Conservation (phyloP, 2,329 filamentous ascomycete genomes). For the Fusarium sp. region DNA sequence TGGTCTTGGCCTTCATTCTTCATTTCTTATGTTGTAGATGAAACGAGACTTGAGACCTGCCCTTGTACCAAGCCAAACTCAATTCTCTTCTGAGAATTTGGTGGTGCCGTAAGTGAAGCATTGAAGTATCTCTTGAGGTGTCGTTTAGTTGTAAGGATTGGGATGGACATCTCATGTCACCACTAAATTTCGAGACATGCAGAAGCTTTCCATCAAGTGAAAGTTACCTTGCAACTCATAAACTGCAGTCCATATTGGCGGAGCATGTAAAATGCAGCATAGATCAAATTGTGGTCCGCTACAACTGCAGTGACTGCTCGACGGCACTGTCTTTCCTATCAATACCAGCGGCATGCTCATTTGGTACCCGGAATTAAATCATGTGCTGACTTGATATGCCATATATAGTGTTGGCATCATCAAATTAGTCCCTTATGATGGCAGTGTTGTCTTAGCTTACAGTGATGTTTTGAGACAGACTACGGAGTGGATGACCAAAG, state of each 20-base stretch:
- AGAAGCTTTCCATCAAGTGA: background rate
- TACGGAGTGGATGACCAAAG: background rate
- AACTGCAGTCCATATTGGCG: background rate
- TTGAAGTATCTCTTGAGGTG: background rate
- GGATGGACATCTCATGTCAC: background rate
- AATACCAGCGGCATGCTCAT: background rate
- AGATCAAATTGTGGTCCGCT: background rate
- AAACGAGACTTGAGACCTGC: background rate
- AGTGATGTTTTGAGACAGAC: background rate
- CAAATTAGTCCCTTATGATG: background rate
- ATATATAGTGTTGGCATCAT: background rate
- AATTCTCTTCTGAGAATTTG: background rate
- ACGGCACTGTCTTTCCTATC: background rate
- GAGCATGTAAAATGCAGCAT: background rate
- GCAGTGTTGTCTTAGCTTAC: background rate
- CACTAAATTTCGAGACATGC: background rate
- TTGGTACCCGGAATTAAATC: background rate
- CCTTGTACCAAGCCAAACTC: background rate
- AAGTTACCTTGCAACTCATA: background rate
- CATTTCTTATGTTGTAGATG: background rate
- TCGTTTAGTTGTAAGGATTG: fast-evolving
- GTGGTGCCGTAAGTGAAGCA: background rate
- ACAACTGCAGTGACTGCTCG: background rate
- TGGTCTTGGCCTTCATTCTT: background rate
- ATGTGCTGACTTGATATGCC: background rate